These are phyloP conservation scores for Cordyceps javanica DNA, from an alignment of 2,329 filamentous ascomycete genomes.

Conservation along the genomic window DNA sequence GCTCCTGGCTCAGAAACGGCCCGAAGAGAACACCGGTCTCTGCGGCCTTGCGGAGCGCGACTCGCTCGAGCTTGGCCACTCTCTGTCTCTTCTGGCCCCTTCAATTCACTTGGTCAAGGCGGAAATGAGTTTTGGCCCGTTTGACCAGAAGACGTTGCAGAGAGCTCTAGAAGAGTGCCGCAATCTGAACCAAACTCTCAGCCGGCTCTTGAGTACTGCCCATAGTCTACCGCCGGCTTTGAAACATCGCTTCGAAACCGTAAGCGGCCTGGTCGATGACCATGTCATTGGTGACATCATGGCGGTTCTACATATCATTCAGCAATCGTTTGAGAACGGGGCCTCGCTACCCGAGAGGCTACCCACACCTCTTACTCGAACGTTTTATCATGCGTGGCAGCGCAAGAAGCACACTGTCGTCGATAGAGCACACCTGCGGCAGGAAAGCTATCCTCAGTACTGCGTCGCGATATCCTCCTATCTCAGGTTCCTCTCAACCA, in stretches of 20 bases:
- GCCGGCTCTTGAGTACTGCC: slow-evolving; percentile 26
- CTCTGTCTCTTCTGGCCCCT: slow-evolving; percentile 19
- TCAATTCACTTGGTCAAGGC: slow-evolving; percentile 23
- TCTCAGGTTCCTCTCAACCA: slow-evolving; percentile 33
- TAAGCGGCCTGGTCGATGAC: slow-evolving; percentile 36
- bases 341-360: slow-evolving; percentile 41
- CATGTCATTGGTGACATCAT: slow-evolving; percentile 41
- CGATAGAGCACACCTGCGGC: slow-evolving; percentile 27
- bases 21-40: slow-evolving; percentile 24
- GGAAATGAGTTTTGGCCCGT: slow-evolving; percentile 26
- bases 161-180: slow-evolving; percentile 24
- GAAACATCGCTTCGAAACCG: slow-evolving; percentile 30
- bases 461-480: slow-evolving; percentile 40
- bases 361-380: slow-evolving; percentile 38
- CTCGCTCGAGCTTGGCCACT: slow-evolving; percentile 25
- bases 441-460: slow-evolving; percentile 38
- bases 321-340: slow-evolving; percentile 40
- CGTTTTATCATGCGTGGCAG: slow-evolving; percentile 24
- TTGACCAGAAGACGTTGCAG: slow-evolving; percentile 26
- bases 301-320: slow-evolving; percentile 40
- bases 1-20: slow-evolving; percentile 26
- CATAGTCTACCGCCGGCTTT: slow-evolving; percentile 32
- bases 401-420: slow-evolving; percentile 21
- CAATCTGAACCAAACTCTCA: slow-evolving; percentile 27
- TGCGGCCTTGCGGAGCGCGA: slow-evolving; percentile 24